phyloP scores from a whole-genome alignment of 768 basidiomycete species.

The Dictyophora rubrovolvata region DNA sequence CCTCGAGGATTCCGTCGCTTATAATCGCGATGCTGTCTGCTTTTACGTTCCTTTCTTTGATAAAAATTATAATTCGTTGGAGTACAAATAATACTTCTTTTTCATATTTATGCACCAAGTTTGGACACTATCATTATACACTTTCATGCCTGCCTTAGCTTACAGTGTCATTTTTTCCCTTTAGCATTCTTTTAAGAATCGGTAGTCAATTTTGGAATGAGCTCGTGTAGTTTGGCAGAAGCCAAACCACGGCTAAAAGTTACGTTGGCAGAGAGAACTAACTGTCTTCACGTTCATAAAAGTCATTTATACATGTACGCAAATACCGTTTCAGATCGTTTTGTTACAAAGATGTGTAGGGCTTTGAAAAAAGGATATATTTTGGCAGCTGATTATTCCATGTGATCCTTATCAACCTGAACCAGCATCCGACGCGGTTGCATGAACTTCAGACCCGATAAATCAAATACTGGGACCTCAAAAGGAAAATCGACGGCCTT shows the following conservation, averaged over 20 bases:
- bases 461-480: conserved; percentile 5
- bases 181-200: not conserved
- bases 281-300: too few relatives aligned
- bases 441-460: conserved; percentile 5
- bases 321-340: too few relatives aligned
- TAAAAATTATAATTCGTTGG: not conserved
- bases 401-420: not conserved
- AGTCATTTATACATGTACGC: too few relatives aligned
- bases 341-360: too few relatives aligned
- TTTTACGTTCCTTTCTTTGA: not conserved
- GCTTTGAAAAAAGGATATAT: too few relatives aligned
- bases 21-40: not conserved
- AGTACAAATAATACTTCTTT: too few relatives aligned
- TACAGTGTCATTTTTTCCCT: not conserved
- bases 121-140: not conserved
- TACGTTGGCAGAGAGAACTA: too few relatives aligned
- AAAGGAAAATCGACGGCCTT: conserved; percentile 8
- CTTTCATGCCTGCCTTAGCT: not conserved
- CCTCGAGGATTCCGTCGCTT: conserved; percentile 1
- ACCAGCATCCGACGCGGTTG: conserved; percentile 1
- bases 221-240: too few relatives aligned
- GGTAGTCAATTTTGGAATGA: too few relatives aligned
- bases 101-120: not conserved
- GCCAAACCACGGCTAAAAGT: too few relatives aligned
- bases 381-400: not conserved